Base-by-base conservation (phyloP, 164 flowering plant species). In the Vitis cinerea region DNA sequence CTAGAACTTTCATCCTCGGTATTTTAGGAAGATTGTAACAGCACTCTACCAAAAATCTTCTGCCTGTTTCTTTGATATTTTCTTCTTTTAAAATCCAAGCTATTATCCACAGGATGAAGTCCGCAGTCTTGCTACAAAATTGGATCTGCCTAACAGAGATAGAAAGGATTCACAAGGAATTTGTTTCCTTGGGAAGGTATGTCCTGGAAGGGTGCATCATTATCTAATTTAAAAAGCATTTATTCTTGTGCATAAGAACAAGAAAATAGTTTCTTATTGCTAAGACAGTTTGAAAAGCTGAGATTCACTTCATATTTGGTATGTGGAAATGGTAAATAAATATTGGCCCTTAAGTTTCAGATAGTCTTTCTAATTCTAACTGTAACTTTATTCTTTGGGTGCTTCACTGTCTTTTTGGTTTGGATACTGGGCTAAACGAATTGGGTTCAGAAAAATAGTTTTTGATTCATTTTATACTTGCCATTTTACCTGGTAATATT, bases 151-250 rank as follows among this genome's bases (percentile, higher is more conserved):
- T n/a, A 95, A 95, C 82, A 88, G 86, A 83, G 93, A 88, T 64
- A 86, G 99, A 67, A 95, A 92, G 82, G 99, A 95, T 85, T 95
- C 99, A 54, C 99, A 95, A 80, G 99, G 99, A 77, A 92, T 95
- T 67, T 95, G 99, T 79, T 95, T 95, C 78, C 96, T 95, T 50
- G 99, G 99, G 37, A 95, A 95, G 97, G 99, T 95, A 79, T 67
- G 54, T 52, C 37, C 57, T 79, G 30, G 12, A 48, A 16, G 63
- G 44, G 7, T 37, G 44, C 44, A 37, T 37, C 44, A 37, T 37
- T 37, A 37, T 9, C 23, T 3, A 37, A 16, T 55, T 67, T 12
- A 55, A 50, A 4, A 47, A 37, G 63, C 11, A 60, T 30, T 11
- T 60, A 14, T 61, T 12, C 29, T 61, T 30, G 17, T 30, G n/a